Percentiles rank a stretch among this genome's conserved stretches.
Evolutionary conservation across 2,329 filamentous ascomycete species (phyloP).

Genomic region (Calonectria leucothoes): DNA sequence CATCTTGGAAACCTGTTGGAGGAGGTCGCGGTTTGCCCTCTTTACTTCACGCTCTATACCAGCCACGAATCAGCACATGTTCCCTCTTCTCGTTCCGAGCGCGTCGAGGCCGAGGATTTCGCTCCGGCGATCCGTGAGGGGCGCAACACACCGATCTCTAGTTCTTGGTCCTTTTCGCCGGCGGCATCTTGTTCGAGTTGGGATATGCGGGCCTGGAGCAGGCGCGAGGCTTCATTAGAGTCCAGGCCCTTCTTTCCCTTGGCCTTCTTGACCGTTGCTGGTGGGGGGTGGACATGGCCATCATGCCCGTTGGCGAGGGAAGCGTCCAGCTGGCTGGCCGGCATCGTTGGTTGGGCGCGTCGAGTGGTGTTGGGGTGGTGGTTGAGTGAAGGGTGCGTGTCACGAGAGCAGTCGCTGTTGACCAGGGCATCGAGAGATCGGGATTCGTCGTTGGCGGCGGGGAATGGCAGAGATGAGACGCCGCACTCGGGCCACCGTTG

Average conservation of each 20-base stretch:
- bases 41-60: constrained; percentile 88
- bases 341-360: constrained; percentile 47
- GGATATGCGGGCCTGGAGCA: constrained; percentile 92
- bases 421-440: constrained; percentile 37
- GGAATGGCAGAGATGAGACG: constrained; percentile 21
- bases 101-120: constrained; percentile 12
- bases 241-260: constrained; percentile 89
- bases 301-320: constrained; percentile 56
- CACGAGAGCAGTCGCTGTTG: constrained; percentile 32
- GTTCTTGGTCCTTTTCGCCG: constrained; percentile 93
- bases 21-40: constrained; percentile 91
- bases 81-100: constrained; percentile 13
- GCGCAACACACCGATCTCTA: constrained; percentile 83
- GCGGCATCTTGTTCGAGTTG: constrained; percentile 94
- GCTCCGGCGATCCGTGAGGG: constrained; percentile 28
- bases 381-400: constrained; percentile 32
- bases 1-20: constrained; percentile 90
- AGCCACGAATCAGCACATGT: constrained; percentile 40
- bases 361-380: constrained; percentile 29
- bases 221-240: constrained; percentile 89
- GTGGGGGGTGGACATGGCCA: constrained; percentile 49
- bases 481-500: constrained; percentile 28
- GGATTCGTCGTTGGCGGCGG: constrained; percentile 27
- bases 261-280: constrained; percentile 75
- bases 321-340: constrained; percentile 54